phyloP scores from a whole-genome alignment of 495 filamentous ascomycete species.

The Neurospora sp. region DNA sequence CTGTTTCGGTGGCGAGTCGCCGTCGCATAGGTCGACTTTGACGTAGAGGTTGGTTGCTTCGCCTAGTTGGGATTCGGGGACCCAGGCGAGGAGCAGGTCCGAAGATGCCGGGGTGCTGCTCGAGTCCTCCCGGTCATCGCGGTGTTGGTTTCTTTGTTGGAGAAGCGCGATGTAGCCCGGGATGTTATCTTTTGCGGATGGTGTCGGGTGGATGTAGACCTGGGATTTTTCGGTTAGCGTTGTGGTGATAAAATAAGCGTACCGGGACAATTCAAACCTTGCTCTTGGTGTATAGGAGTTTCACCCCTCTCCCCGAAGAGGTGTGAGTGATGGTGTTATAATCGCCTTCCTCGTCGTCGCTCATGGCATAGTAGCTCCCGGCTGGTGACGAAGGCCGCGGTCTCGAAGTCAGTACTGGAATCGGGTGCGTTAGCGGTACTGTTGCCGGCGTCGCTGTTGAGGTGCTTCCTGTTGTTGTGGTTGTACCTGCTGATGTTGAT shows the following conservation, averaged over 20 bases:
- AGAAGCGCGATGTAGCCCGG: conserved; percentile 90
- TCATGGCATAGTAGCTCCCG: conserved; percentile 91
- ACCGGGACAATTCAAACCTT: conserved; percentile 46
- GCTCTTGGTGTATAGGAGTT: conserved; percentile 94
- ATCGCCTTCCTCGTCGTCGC: conserved; percentile 89
- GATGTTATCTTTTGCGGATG: conserved; percentile 91
- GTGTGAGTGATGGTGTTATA: conserved; percentile 92
- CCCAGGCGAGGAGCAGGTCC: conserved; percentile 82
- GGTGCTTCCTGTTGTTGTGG: background rate
- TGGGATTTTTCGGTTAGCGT: conserved; percentile 25
- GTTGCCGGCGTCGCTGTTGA: background rate
- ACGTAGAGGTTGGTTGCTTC: conserved; percentile 83
- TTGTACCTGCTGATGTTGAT: background rate
- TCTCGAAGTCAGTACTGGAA: background rate
- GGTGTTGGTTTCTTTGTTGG: conserved; percentile 64
- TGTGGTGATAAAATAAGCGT: background rate
- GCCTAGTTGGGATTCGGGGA: conserved; percentile 83
- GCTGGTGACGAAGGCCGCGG: conserved; percentile 54
- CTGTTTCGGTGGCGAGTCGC: conserved; percentile 68
- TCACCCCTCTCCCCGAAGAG: conserved; percentile 72
- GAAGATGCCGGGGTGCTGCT: conserved; percentile 33
- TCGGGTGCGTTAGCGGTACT: background rate
- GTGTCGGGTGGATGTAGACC: conserved; percentile 96
- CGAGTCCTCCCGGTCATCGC: conserved; percentile 25
- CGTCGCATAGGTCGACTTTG: conserved; percentile 83